Base-by-base conservation (phyloP, 2,329 filamentous ascomycete species). In the Neofusicoccum parvum region DNA sequence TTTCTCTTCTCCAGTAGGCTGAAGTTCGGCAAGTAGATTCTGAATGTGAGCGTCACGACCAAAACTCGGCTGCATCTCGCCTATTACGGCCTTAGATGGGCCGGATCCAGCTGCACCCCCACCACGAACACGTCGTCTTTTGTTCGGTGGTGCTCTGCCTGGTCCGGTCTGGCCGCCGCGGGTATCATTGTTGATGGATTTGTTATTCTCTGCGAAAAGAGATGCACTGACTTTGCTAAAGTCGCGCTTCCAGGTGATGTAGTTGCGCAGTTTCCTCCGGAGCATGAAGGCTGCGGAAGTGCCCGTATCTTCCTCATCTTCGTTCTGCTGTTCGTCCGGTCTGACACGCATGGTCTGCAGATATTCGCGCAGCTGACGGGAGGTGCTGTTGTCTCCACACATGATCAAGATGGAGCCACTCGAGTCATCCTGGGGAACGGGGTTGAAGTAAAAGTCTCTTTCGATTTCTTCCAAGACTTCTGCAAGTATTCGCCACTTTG, bases 391-490 rank as follows among this genome's bases (percentile, higher is more conserved):
- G 72, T 96, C 94, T 32, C 90, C 90, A 74, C 94, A 98, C 95
- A 99, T 98, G 75, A 99, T 92, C 39, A 99, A 81, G 58, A 97
- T 92, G 2, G 92, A 92, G n/a, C 92, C 91, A 73, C 93, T 96
- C 0, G 93, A 96, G 72, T 93, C 92, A 75, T 95, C 92, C 65
- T 87, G 84, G n/a, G 84, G 80, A 9, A 83, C 81, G 5, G 92
- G 90, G 68, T 96, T 94, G 72, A 96, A 90, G 75, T 96, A 95
- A 15, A 92, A 84, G 72, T 97, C 94, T 62, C 90, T 87, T 72
- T 98, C 95, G 70, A 99, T 97, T 78, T 99, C 95, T 68, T 94
- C 90, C 4, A 99, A 80, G 0, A 97, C 89, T 65, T 97, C 93
- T n/a, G 92, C 90, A 17, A 99, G 82, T 15, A 97, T 82, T 32